Evolutionary conservation across 108 stramenopile species (phyloP).

Genomic region (Cyclotella sp.): DNA sequence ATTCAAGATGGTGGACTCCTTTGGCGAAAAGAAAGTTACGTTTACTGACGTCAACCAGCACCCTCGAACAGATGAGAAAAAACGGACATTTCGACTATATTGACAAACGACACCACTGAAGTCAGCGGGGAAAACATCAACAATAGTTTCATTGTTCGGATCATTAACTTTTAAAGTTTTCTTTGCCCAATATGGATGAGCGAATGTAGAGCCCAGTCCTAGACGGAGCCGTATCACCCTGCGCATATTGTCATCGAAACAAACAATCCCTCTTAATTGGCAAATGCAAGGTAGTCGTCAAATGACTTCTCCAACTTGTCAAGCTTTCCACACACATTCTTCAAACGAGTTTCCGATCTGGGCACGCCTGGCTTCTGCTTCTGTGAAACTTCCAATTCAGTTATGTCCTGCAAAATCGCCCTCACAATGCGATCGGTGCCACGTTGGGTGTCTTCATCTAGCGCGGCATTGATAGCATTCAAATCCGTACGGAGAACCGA

Average conservation of each 20-base stretch:
- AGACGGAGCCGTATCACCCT: background rate
- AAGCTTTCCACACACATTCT: conserved; percentile 79
- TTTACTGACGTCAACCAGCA: no score
- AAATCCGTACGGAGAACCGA: conserved; percentile 70
- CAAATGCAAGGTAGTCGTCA: conserved; percentile 82
- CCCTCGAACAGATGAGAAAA: no score
- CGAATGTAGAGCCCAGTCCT: background rate
- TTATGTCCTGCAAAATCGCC: conserved; percentile 89
- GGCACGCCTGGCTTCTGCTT: conserved; percentile 87
- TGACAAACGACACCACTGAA: background rate
- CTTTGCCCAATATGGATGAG: no score
- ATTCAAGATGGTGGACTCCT: no score
- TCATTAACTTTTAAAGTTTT: no score
- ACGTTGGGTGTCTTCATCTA: conserved; percentile 93
- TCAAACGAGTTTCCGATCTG: conserved; percentile 78
- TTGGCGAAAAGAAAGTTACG: no score
- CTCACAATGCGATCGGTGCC: conserved; percentile 94
- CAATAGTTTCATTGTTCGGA: background rate
- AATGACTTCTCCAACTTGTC: conserved; percentile 86
- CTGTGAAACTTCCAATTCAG: conserved; percentile 82
- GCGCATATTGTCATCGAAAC: background rate
- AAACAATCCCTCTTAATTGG: conserved; percentile 38
- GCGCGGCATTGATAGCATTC: conserved; percentile 86
- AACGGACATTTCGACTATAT: no score
- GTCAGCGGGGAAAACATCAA: background rate